phyloP scores from a whole-genome alignment of 768 basidiomycete species.

The Russula brevipes region DNA sequence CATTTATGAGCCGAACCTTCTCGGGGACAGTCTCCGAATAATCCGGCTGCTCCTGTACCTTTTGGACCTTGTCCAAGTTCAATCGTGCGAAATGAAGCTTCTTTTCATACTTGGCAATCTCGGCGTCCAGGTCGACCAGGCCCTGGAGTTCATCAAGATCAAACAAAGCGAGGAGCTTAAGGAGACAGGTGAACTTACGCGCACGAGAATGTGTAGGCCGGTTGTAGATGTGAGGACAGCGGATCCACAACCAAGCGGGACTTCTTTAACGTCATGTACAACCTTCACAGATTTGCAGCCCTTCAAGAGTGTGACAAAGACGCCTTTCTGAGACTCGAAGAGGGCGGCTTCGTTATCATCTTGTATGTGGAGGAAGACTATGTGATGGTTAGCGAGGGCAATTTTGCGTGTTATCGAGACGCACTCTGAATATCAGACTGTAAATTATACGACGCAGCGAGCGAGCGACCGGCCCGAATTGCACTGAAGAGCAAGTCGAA shows the following conservation, averaged over 20 bases:
- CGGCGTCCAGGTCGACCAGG: conserved; percentile 80
- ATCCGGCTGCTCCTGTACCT: conserved; percentile 64
- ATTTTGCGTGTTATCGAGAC: conserved; percentile 26
- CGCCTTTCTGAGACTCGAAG: conserved; percentile 66
- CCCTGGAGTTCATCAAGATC: conserved; percentile 46
- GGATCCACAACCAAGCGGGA: conserved; percentile 87
- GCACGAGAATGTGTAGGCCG: conserved; percentile 77
- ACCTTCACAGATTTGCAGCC: conserved; percentile 76
- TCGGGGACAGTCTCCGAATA: conserved; percentile 79
- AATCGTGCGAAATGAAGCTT: conserved; percentile 69
- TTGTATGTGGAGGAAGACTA: conserved; percentile 77
- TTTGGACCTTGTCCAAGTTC: conserved; percentile 71
- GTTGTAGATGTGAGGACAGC: conserved; percentile 70
- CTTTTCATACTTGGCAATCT: conserved; percentile 87
- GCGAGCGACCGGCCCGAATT: conserved; percentile 73
- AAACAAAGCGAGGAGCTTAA: background rate
- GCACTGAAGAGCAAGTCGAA: conserved; percentile 84
- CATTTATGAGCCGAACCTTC: conserved; percentile 65
- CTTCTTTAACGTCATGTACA: conserved; percentile 54
- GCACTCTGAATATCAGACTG: conserved; percentile 78
- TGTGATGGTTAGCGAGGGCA: conserved; percentile 2
- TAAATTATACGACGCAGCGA: conserved; percentile 86
- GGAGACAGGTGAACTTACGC: conserved; percentile 44
- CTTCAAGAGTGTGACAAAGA: conserved; percentile 80
- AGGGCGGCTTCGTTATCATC: conserved; percentile 56